Evolutionary conservation across 176 grass and related monocot genomes (phyloP).

Genomic region (Bolboschoenus planiculmis): DNA sequence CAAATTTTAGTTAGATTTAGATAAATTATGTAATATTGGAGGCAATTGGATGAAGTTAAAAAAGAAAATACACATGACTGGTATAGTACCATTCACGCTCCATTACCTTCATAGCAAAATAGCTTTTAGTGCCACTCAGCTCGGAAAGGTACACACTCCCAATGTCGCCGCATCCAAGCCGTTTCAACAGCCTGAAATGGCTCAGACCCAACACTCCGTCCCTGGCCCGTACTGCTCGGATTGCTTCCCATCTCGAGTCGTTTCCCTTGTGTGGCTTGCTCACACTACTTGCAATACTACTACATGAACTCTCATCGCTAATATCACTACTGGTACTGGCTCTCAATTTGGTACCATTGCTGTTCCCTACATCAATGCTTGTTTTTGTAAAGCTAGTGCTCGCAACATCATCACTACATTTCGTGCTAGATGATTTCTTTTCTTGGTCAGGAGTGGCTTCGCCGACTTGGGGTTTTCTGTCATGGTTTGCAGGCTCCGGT

Average conservation of each 20-base stretch:
- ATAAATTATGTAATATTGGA: not conserved
- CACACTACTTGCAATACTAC: conserved; percentile 45
- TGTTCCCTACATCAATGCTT: conserved; percentile 28
- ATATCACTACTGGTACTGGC: conserved; percentile 52
- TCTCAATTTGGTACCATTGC: conserved; percentile 44
- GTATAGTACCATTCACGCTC: not conserved
- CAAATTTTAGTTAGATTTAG: not conserved
- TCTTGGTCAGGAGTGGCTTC: conserved; percentile 24
- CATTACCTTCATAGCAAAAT: conserved; percentile 72
- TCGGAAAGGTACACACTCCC: conserved; percentile 84
- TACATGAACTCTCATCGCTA: conserved; percentile 72
- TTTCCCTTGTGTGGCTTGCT: conserved; percentile 75
- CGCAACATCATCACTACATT: conserved; percentile 25
- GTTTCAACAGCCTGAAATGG: conserved; percentile 68
- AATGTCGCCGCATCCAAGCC: conserved; percentile 67
- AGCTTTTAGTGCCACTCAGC: conserved; percentile 57
- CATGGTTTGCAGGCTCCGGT: conserved; percentile 18
- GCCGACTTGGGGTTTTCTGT: not conserved
- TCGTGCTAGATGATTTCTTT: conserved; percentile 34
- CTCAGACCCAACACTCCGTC: conserved; percentile 57
- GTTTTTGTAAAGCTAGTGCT: conserved; percentile 33
- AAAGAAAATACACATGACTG: not conserved
- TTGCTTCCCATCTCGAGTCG: conserved; percentile 70
- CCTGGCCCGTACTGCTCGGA: conserved; percentile 39
- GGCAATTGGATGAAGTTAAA: not conserved